Base-by-base conservation (phyloP, 192 early-diverging fungal genomes). In the Allomyces javanicus region DNA sequence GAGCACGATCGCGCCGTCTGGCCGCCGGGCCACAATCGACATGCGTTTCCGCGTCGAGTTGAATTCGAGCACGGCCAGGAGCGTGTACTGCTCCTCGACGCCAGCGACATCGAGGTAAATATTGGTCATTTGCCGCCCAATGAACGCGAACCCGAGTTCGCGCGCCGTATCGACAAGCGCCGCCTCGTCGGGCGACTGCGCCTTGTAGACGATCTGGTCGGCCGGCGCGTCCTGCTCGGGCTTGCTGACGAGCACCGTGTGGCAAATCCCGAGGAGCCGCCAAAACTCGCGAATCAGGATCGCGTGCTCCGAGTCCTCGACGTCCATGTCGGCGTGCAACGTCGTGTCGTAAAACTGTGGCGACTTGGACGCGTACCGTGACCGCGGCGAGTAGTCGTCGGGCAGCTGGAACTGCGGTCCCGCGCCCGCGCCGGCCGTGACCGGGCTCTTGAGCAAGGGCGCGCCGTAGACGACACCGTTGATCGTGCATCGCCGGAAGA, bases 41-140 rank as follows among this genome's bases (percentile, higher is more conserved):
- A 97, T 97, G 61, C 96, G 81, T 73, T 99, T 99, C 64, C 96
- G 81, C 24, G 93, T 91, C 3, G 90, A 93, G 76, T 92, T 90
- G 75, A 99, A 99, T 72, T 93, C 93, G 67, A 96, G 81, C 24
- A 92, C 83, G 70, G 93, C 79, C 65, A 99, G 70, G 25, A 93
- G 75, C 68, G 85, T 89, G 75, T 88, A 98, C 44, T 79, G 74
- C 55, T 76, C 67, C 61, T 72, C 70, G 61, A 81, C 73, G 12
- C 89, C 90, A n/a, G 89, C 74, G 25, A 90, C 71, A 65, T 91
- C 86, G 19, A 90, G 64, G 21, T 72, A 80, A 14, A 90, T 69
- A 23, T 79, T 75, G 62, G 77, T 75, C 64, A 82, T 76, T 63
- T 75, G 63, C 50, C 81, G 72, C 2, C 78, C 79, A 24, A 91